A percentile compares a stretch with the other conserved stretches of the same genome.
Evolutionary conservation across 129 eudicot species (phyloP).

Genomic region (Lactuca sativa): DNA sequence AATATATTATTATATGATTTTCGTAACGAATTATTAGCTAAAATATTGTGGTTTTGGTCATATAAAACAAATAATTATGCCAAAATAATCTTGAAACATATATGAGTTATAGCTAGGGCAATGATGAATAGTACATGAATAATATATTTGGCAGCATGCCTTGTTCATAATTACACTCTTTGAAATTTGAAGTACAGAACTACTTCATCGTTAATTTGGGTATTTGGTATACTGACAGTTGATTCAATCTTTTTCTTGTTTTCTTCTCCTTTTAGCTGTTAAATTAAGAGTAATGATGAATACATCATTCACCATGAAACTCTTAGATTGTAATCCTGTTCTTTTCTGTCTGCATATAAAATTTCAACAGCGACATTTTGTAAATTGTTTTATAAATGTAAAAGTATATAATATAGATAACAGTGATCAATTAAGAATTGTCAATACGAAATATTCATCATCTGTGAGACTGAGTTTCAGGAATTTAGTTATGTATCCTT

Average conservation of each 20-base stretch:
- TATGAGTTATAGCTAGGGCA: slow-evolving; percentile 6
- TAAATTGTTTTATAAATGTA: neutral
- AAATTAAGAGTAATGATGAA: slow-evolving; percentile 23
- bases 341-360: slow-evolving; percentile 6
- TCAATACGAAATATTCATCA: neutral
- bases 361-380: neutral
- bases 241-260: slow-evolving; percentile 23
- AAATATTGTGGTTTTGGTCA: slow-evolving; percentile 9
- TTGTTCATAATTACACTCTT: slow-evolving; percentile 8
- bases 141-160: slow-evolving; percentile 11
- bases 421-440: neutral
- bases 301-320: slow-evolving; percentile 21
- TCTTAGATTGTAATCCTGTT: neutral
- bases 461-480: slow-evolving; percentile 12
- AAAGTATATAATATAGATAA: neutral
- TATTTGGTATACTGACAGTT: slow-evolving; percentile 39
- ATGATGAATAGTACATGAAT: slow-evolving; percentile 17
- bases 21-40: slow-evolving; percentile 8
- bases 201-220: slow-evolving; percentile 1
- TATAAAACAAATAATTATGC: slow-evolving; percentile 11
- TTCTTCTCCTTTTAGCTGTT: neutral
- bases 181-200: slow-evolving; percentile 11
- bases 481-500: neutral
- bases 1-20: neutral
- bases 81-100: neutral